Evolutionary conservation across 1,284 basidiomycete genomes (phyloP).

Genomic region (Pascua sp.): DNA sequence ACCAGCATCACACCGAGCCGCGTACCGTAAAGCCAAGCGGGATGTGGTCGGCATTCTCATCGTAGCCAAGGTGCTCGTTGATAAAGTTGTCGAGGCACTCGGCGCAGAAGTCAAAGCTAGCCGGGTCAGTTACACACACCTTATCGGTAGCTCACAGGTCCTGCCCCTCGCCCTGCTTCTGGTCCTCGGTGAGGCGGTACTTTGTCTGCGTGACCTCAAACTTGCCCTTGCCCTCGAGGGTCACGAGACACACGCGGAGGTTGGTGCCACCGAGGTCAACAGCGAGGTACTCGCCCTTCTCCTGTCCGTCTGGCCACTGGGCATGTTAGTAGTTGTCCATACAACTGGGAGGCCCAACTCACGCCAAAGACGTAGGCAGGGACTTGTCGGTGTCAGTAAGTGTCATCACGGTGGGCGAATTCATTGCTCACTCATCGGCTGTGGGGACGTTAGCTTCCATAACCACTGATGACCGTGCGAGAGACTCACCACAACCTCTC

Average conservation of each 20-base stretch:
- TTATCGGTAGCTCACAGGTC: constrained; percentile 54
- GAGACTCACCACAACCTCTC: constrained; percentile 79
- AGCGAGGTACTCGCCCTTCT: constrained; percentile 86
- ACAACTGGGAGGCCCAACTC: constrained; percentile 7
- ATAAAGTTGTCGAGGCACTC: constrained; percentile 89
- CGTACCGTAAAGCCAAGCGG: constrained; percentile 79
- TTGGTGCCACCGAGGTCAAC: constrained; percentile 97
- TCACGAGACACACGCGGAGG: constrained; percentile 93
- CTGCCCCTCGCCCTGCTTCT: constrained; percentile 96
- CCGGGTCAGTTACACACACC: background rate
- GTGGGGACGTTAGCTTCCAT: background rate
- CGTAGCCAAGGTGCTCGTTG: constrained; percentile 58
- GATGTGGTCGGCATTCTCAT: constrained; percentile 67
- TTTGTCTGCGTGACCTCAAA: constrained; percentile 98
- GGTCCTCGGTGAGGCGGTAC: constrained; percentile 93
- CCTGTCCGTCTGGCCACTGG: constrained; percentile 81
- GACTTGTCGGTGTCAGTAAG: constrained; percentile 57
- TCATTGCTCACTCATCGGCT: constrained; percentile 24
- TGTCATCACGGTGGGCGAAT: background rate
- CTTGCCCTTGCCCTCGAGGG: constrained; percentile 83
- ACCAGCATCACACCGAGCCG: constrained; percentile 53
- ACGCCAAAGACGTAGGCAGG: constrained; percentile 91
- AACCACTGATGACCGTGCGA: background rate
- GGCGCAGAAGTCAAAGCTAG: constrained; percentile 89
- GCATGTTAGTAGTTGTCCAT: background rate